Evolutionary conservation across 805 yeast genomes (phyloP), one percentile per base, ranked within the genome.

Genomic region (Candida odintsovae): DNA sequence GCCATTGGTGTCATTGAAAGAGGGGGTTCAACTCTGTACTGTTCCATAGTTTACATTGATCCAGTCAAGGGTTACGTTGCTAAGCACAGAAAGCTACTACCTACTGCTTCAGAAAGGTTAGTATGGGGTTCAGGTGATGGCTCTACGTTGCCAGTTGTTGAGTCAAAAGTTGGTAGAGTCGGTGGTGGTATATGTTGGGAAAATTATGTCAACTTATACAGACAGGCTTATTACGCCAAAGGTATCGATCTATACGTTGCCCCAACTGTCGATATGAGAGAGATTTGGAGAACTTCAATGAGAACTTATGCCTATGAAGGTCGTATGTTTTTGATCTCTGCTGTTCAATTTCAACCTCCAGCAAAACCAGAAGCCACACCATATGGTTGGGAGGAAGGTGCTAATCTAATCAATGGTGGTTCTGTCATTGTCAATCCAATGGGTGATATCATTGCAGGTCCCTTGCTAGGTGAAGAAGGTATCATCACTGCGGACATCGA

Each of bases 121-220:
- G 58, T 72, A 12, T 72, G 76, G 76, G 75, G 73, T 2, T 66
- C 65, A 42, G 77, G 77, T 33, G 76, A 72, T 46, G 77, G 77
- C 4, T 69, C 74, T 5, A 70, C 75, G 2, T 51, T 73, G 41
- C 64, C 68, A 4, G 68, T 67, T 11, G 65, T 68, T 26, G 66
- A 71, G 18, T 54, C 66, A 19, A 48, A 57, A 2, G 67, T 57
- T 6, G 72, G 73, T 19, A 60, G 59, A 41, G 48, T 71, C n/a
- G 76, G 76, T 16, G 76, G 73, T 20, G 75, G 68, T 28, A 71
- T 72, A 41, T 73, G 77, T 56, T 72, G 77, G 76, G 77, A 73
- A 47, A 72, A 71, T 53, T 65, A 63, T 54, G 63, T 69, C 55
- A 76, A 76, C 4, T 51, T 70, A 45, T 56, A 65, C 45, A 64